Conservation (phyloP, 805 yeast species). For the Torulaspora franciscae region DNA sequence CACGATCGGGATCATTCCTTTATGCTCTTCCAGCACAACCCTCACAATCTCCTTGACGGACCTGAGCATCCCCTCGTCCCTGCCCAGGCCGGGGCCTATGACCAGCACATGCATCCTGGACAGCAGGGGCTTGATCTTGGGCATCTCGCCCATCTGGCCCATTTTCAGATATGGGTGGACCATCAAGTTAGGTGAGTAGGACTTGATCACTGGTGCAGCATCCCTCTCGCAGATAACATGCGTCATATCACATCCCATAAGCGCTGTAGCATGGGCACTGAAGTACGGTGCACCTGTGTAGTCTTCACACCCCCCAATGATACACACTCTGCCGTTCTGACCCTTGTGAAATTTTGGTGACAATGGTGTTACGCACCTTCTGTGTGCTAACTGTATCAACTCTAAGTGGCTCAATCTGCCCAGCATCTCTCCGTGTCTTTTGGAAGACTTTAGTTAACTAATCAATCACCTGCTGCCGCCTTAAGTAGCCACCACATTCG, state of each 20-base stretch:
- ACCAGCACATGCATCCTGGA: conserved; percentile 74
- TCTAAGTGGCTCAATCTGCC: conserved; percentile 36
- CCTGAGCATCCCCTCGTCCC: conserved; percentile 64
- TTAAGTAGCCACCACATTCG: conserved; percentile 1
- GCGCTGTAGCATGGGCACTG: conserved; percentile 77
- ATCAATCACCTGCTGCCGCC: not conserved
- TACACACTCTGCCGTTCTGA: conserved; percentile 78
- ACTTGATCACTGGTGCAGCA: conserved; percentile 78
- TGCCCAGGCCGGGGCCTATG: conserved; percentile 91
- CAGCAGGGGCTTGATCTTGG: conserved; percentile 52
- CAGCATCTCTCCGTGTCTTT: conserved; percentile 2
- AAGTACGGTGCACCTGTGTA: conserved; percentile 97
- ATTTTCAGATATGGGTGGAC: conserved; percentile 85
- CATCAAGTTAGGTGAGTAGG: conserved; percentile 90
- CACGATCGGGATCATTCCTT: conserved; percentile 61
- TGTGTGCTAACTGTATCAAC: conserved; percentile 45
- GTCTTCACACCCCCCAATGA: conserved; percentile 92
- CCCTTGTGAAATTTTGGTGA: conserved; percentile 76
- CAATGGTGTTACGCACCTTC: conserved; percentile 67
- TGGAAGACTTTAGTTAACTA: not conserved
- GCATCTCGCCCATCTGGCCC: conserved; percentile 44
- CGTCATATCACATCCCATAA: conserved; percentile 82
- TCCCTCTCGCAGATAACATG: conserved; percentile 80
- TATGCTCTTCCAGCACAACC: conserved; percentile 42
- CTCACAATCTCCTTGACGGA: conserved; percentile 54